Evolutionary conservation across 345 rosid genomes (phyloP).

Genomic region (Erucastrum elatum): DNA sequence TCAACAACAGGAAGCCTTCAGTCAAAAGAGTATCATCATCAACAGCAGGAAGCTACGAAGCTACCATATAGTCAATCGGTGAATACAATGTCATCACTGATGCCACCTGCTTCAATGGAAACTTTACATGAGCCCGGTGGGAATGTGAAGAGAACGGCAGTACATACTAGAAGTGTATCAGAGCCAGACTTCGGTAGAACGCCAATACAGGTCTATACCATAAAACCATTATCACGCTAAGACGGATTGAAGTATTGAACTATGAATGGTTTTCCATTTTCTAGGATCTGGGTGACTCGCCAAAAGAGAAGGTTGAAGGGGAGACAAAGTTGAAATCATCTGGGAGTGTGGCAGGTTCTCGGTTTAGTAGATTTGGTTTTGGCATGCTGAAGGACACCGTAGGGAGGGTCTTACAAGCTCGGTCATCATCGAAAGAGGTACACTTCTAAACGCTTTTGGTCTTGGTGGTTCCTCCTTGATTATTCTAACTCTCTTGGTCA

Average conservation of each 20-base stretch:
- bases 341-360: conserved; percentile 55
- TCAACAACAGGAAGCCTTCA: conserved; percentile 39
- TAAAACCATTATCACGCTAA: conserved; percentile 10
- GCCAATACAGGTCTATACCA: conserved; percentile 53
- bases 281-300: conserved; percentile 57
- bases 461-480: conserved; percentile 7
- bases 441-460: conserved; percentile 19
- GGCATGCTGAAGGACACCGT: conserved; percentile 81
- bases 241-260: neutral
- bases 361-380: conserved; percentile 80
- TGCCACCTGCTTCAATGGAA: conserved; percentile 57
- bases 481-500: conserved; percentile 21
- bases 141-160: conserved; percentile 42
- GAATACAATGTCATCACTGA: conserved; percentile 51
- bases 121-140: conserved; percentile 53
- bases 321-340: conserved; percentile 57
- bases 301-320: conserved; percentile 51
- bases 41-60: conserved; percentile 42
- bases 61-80: conserved; percentile 55
- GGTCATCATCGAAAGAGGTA: conserved; percentile 75
- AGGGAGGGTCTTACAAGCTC: conserved; percentile 74
- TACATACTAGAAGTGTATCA: conserved; percentile 65
- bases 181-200: conserved; percentile 69
- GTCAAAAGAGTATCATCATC: conserved; percentile 43
- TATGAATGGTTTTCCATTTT: conserved; percentile 15